Base-by-base conservation (phyloP, 108 stramenopile genomes). In the Hondaea fermentalgiana region DNA sequence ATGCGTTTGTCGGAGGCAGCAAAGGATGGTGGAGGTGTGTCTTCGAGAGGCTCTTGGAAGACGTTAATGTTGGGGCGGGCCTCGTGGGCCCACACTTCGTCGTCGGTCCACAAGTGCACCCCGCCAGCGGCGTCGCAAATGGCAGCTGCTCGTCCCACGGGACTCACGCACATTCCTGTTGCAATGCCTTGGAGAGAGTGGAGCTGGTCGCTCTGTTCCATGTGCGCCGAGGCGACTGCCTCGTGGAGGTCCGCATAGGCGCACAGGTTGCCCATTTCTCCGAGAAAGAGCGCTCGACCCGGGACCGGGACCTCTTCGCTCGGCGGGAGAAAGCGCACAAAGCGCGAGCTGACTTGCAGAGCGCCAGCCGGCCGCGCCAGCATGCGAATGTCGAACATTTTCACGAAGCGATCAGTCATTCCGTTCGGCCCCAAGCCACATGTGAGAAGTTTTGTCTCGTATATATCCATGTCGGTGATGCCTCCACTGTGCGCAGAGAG, bases 381-480 rank as follows among this genome's bases (percentile, higher is more conserved):
- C 76, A 83, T 83, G 51, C 76, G 76, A 14, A 83, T 45, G 51
- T 83, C 76, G 28, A 83, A 83, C 76, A 83, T 47, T 23, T 83
- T 83, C 23, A 83, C 76, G 23, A 83, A 83, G n/a, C 49, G 76
- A 23, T 83, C 76, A 14, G 45, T 23, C 76, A 53, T 53, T 43
- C 76, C 76, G 76, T 83, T 53, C 12, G 49, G 49, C 10, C n/a
- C 76, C 6, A 83, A 23, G 25, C 76, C 76, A 45, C 76, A 83
- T 6, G 76, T 83, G 23, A 83, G 49, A 6, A 83, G 49, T 45
- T 47, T 83, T 43, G 6, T 47, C 3, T 83, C 76, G 28, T 53
- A 83, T 3, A 83, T 23, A 28, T 83, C 76, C 76, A 83, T 47
- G 76, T 83, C 76, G 49, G 76, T 83, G 76, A 83, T 83, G 76